phyloP scores from a whole-genome alignment of 2,329 filamentous ascomycete genomes.

The Alternaria incomplexa region DNA sequence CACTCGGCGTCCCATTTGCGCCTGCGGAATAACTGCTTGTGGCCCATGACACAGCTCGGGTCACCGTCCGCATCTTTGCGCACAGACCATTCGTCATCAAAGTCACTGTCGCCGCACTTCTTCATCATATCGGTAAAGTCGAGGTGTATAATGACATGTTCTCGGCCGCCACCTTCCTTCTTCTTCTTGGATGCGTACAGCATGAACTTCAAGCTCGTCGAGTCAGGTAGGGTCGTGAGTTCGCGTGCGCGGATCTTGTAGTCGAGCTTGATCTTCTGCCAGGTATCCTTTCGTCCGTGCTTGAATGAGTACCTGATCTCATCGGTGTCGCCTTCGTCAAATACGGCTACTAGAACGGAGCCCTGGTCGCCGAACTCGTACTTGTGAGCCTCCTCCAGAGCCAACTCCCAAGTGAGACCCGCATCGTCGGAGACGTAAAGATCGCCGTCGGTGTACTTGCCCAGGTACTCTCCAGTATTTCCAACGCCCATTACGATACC shows the following conservation, averaged over 20 bases:
- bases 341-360: conserved; percentile 82
- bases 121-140: conserved; percentile 83
- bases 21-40: conserved; percentile 84
- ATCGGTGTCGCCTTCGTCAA: conserved; percentile 68
- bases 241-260: conserved; percentile 73
- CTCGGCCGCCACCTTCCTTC: conserved; percentile 55
- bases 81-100: conserved; percentile 84
- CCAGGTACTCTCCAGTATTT: conserved; percentile 80
- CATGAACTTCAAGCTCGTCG: conserved; percentile 89
- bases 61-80: conserved; percentile 80
- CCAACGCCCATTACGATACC: conserved; percentile 94
- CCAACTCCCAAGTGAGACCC: conserved; percentile 80
- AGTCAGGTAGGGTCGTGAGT: conserved; percentile 89
- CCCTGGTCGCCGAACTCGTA: conserved; percentile 97
- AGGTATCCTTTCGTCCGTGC: conserved; percentile 75
- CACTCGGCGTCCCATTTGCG: conserved; percentile 89
- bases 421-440: conserved; percentile 92
- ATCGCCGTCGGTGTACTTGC: conserved; percentile 73
- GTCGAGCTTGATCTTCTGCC: conserved; percentile 74
- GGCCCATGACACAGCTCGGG: conserved; percentile 91
- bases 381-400: conserved; percentile 82
- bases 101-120: conserved; percentile 76
- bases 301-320: conserved; percentile 81
- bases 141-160: conserved; percentile 73
- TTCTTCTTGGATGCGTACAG: conserved; percentile 65